Base-by-base conservation (phyloP, 192 early-diverging fungal genomes). In the Phycomyces blakesleeanus region DNA sequence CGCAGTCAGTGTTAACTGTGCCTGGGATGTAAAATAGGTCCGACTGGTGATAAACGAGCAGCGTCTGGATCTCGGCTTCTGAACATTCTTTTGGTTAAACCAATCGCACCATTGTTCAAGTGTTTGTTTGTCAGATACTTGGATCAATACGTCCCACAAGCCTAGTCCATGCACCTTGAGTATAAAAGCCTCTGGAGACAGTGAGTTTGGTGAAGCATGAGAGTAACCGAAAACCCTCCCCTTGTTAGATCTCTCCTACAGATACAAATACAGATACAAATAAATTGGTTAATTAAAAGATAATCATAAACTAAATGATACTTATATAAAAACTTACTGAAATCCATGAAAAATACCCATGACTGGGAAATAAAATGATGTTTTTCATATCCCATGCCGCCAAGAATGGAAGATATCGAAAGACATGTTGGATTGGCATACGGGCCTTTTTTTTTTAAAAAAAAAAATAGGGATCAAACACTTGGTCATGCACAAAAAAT, bases 301-400 rank as follows among this genome's bases (percentile, higher is more conserved):
- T n/a, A n/a, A n/a, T n/a, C 5, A 16, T 34, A 37, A 14, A 53
- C 8, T 9, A 1, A 0, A 38, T 2, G n/a, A 16, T 37, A 55
- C 11, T 34, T 1, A 2, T 3, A n/a, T n/a, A n/a, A n/a, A n/a
- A 44, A 67, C 55, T 63, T 64, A 73, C 71, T 16, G 71, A 73
- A 66, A 72, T 78, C 49, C 62, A 71, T 5, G 71, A 74, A 55
- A 81, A 81, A 37, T 76, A 78, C 16, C 66, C 41, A 8, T 56
- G 64, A 2, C 51, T 16, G 6, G 79, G 79, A 12, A 76, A 73
- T 15, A 81, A 51, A n/a, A 78, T 64, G 3, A 81, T 64, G n/a
- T 74, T 66, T 44, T 67, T 59, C 80, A 78, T 81, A 42, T 72
- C 73, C 80, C 80, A 81, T 11, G 69, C 73, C 18, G 80, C 26